Evolutionary conservation across 2,329 filamentous ascomycete genomes (phyloP).

Genomic region (Xylariaceae sp.): DNA sequence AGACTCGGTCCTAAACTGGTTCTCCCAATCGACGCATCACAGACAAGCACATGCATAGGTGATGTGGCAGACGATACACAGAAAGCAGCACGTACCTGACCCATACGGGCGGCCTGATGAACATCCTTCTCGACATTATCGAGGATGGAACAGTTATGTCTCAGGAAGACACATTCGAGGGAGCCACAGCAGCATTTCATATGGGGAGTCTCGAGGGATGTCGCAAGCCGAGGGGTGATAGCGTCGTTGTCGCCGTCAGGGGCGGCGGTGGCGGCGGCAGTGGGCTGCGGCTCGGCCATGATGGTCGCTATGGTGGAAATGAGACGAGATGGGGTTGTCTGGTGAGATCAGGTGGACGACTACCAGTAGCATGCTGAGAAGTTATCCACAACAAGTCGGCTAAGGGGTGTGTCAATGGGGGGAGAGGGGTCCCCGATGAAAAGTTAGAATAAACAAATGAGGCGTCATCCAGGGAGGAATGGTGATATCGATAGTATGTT

Average conservation of each 20-base stretch:
- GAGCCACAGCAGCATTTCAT: slow-evolving; percentile 85
- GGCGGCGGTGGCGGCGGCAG: slow-evolving; percentile 3
- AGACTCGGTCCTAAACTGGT: not conserved
- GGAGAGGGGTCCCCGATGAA: not conserved
- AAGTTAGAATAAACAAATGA: not conserved
- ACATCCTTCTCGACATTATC: slow-evolving; percentile 87
- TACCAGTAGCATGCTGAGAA: slow-evolving; percentile 15
- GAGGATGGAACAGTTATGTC: slow-evolving; percentile 78
- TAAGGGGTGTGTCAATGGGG: too few relatives aligned
- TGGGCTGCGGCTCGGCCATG: slow-evolving; percentile 23
- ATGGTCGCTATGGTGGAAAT: slow-evolving; percentile 6
- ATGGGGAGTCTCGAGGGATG: slow-evolving; percentile 39
- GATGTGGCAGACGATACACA: not conserved
- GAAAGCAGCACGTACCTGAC: slow-evolving; percentile 74
- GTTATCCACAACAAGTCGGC: slow-evolving; percentile 8
- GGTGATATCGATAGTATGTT: not conserved
- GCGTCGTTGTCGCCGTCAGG: slow-evolving; percentile 16
- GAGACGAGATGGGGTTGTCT: slow-evolving; percentile 6
- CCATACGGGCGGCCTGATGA: slow-evolving; percentile 81
- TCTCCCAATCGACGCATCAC: not conserved
- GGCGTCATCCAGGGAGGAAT: slow-evolving; percentile 2
- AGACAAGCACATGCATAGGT: not conserved
- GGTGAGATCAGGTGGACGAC: slow-evolving; percentile 8
- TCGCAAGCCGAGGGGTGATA: slow-evolving; percentile 16
- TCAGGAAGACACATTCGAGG: slow-evolving; percentile 77